phyloP scores from a whole-genome alignment of 148 eudicot genomes.

The Diospyros kaki region DNA sequence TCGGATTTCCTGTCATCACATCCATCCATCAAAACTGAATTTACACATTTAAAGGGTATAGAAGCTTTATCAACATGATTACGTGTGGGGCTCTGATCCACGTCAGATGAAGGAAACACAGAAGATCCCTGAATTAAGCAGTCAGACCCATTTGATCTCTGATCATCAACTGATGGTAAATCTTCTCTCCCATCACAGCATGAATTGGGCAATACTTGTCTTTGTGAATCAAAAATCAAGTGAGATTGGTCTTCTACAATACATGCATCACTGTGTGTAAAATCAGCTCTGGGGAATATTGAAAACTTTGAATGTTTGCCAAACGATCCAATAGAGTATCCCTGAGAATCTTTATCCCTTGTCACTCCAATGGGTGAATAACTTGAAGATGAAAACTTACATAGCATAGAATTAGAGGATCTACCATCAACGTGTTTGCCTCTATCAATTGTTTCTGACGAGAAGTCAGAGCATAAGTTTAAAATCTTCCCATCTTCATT shows the following conservation, averaged over 20 bases:
- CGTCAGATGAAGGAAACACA: constrained; percentile 23
- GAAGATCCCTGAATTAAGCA: constrained; percentile 19
- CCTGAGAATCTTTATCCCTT: constrained; percentile 16
- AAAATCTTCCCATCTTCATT: constrained; percentile 29
- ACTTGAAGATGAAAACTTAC: constrained; percentile 18
- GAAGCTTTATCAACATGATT: constrained; percentile 33
- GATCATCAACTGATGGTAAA: constrained; percentile 17
- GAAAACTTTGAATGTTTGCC: constrained; percentile 20
- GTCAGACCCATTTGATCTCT: constrained; percentile 20
- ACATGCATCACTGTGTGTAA: constrained; percentile 8
- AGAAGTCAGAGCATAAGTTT: constrained; percentile 30
- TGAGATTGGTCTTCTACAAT: constrained; percentile 15
- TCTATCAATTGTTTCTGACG: constrained; percentile 25
- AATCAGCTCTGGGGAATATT: constrained; percentile 9
- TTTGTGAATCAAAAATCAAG: constrained; percentile 16
- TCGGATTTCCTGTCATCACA: constrained; percentile 30
- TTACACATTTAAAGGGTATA: constrained; percentile 19
- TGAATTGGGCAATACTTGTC: constrained; percentile 15
- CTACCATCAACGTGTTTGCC: constrained; percentile 16
- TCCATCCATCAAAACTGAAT: constrained; percentile 28
- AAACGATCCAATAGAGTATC: constrained; percentile 19
- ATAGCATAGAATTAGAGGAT: constrained; percentile 19
- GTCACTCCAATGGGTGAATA: constrained; percentile 22
- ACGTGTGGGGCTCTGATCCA: constrained; percentile 21
- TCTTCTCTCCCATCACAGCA: constrained; percentile 19